Base-by-base conservation (phyloP, 495 filamentous ascomycete species). In the Penicillium silybi region DNA sequence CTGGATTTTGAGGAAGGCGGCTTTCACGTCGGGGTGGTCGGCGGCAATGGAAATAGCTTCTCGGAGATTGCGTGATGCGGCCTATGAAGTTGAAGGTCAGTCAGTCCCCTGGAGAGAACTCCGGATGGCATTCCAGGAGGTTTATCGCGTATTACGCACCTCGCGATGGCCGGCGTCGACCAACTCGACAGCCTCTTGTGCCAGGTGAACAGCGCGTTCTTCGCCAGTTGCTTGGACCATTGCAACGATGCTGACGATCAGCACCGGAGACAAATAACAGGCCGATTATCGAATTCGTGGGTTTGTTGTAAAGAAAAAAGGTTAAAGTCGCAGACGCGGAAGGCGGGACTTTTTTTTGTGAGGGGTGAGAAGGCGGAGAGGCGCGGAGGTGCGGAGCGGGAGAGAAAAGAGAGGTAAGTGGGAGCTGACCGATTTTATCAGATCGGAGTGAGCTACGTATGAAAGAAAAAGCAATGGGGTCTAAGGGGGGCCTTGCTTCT, bases 41-140 rank as follows among this genome's bases (percentile, higher is more conserved):
- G 83, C 80, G 15, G 80, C 79, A 41, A 87, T 69, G n/a, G 76
- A 76, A 47, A 79, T 72, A 19, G 84, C 84, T 71, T 87, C 80
- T 66, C 80, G 76, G 39, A 87, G 71, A 44, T 78, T 78, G 46
- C 81, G 73, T 34, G 78, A 75, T 22, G 79, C 81, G 41, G 78
- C 79, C 82, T 85, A 56, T 46, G 16, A 19, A 41, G 23, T 34
- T 22, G 32, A 45, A 38, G 16, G 51, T 25, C 8, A 32, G 32
- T 51, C 11, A 49, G 46, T 27, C 20, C 19, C 16, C 16, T 17
- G 16, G 18, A 39, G 6, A 2, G 18, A 3, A 8, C 37, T 39
- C 16, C 18, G 37, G 18, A 18, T 16, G n/a, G 42, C 2, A 6
- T 10, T 26, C 18, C 39, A 29, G 1, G 27, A 25, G 7, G 7